Percentiles rank a stretch among this genome's conserved stretches.
These are phyloP conservation scores for Scutellaria galericulata DNA, from an alignment of 257 asterid species.

Conservation along the genomic window DNA sequence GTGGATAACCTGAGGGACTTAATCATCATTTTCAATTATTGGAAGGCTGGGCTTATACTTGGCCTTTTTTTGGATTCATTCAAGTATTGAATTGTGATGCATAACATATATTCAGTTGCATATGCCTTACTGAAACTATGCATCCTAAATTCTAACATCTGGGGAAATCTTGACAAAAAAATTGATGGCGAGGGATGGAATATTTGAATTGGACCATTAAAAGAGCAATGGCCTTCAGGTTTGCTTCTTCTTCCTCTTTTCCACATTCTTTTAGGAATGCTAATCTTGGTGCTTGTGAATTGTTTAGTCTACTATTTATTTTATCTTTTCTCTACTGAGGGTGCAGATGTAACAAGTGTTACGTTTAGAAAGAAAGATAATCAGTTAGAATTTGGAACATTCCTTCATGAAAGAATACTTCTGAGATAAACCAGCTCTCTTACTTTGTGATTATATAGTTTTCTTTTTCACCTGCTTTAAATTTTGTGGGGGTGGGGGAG, in stretches of 20 bases:
- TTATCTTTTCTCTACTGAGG: neutral
- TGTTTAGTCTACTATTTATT: slow-evolving; percentile 6
- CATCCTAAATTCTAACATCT: slow-evolving; percentile 32
- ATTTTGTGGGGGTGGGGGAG: no score
- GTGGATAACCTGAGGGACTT: slow-evolving; percentile 51
- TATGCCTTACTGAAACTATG: neutral
- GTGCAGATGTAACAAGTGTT: neutral
- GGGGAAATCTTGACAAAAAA: slow-evolving; percentile 42
- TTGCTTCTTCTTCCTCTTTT: neutral
- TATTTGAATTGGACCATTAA: slow-evolving; percentile 41
- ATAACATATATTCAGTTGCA: slow-evolving; percentile 3
- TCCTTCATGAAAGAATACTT: slow-evolving; percentile 13
- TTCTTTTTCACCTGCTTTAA: neutral
- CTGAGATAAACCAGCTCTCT: neutral
- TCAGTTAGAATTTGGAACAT: slow-evolving; percentile 8
- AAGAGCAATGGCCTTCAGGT: slow-evolving; percentile 61
- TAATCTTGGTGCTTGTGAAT: neutral
- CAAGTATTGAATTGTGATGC: slow-evolving; percentile 48
- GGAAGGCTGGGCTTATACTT: slow-evolving; percentile 89
- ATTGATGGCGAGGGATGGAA: slow-evolving; percentile 43
- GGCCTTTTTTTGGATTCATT: slow-evolving; percentile 95
- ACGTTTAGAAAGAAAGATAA: neutral
- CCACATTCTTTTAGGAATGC: neutral
- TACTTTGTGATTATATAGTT: slow-evolving; percentile 11
- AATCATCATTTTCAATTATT: slow-evolving; percentile 72